Evolutionary conservation across 2,329 filamentous ascomycete species (phyloP).

Genomic region (Claviceps paspali): DNA sequence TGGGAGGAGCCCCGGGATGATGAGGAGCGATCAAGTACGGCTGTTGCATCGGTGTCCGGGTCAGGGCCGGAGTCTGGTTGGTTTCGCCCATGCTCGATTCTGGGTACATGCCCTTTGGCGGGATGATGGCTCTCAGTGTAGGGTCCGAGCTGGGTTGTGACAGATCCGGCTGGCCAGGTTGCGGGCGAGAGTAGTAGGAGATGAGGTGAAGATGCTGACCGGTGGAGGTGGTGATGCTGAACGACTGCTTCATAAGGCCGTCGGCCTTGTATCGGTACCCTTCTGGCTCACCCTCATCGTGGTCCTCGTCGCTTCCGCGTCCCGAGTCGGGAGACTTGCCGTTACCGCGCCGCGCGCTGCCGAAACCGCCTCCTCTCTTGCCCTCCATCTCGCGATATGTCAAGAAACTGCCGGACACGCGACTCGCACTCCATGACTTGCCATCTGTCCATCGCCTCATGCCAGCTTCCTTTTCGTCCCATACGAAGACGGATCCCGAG

Average conservation of each 20-base stretch:
- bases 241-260: conserved; percentile 98
- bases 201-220: conserved; percentile 91
- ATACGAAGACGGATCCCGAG: conserved; percentile 97
- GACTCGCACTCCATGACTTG: conserved; percentile 96
- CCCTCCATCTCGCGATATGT: conserved; percentile 99
- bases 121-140: conserved; percentile 63
- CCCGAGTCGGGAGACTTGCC: conserved; percentile 75
- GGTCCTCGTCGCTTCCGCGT: conserved; percentile 70
- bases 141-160: conserved; percentile 73
- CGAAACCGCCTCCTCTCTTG: conserved; percentile 73
- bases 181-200: conserved; percentile 82
- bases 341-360: conserved; percentile 37
- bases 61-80: conserved; percentile 65
- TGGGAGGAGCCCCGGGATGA: conserved; percentile 15
- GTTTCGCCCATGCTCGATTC: conserved; percentile 86
- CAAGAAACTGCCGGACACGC: conserved; percentile 91
- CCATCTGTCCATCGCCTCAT: conserved; percentile 98
- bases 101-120: conserved; percentile 89
- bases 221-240: conserved; percentile 88
- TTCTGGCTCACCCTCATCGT: conserved; percentile 71
- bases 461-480: conserved; percentile 95
- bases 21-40: conserved; percentile 23
- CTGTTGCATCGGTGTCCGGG: conserved; percentile 52
- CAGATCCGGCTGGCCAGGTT: conserved; percentile 56
- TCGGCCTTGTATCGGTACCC: conserved; percentile 92